Percentiles rank a stretch among this genome's conserved stretches.
These are phyloP conservation scores for Blepharisma undulans DNA, from an alignment of 169 alveolate species.

Conservation along the genomic window DNA sequence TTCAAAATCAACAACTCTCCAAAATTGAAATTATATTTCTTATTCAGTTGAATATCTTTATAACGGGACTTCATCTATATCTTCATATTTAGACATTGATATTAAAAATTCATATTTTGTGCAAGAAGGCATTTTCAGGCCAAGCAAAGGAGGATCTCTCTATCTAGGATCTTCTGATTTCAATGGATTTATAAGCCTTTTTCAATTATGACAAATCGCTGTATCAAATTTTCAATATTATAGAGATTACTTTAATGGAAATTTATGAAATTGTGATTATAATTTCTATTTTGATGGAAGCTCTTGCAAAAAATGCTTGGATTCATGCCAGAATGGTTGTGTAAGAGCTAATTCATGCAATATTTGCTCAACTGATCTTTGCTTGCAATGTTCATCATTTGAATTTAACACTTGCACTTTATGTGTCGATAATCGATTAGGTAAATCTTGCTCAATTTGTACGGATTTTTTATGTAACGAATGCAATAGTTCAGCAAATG, in stretches of 20 bases:
- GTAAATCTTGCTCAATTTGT: background rate
- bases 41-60: background rate
- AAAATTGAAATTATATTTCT: background rate
- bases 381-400: background rate
- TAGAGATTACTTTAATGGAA: too few relatives aligned
- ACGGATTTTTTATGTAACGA: background rate
- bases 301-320: background rate
- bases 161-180: too few relatives aligned
- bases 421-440: background rate
- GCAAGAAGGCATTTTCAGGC: too few relatives aligned
- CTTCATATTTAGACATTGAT: too few relatives aligned
- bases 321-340: background rate
- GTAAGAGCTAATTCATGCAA: background rate
- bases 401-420: background rate
- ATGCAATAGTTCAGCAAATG: background rate
- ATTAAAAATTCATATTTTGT: too few relatives aligned
- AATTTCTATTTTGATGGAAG: background rate
- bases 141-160: too few relatives aligned
- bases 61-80: background rate
- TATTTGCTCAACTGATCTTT: background rate
- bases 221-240: too few relatives aligned
- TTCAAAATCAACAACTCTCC: background rate
- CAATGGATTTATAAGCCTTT: too few relatives aligned
- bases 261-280: background rate
- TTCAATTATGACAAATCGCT: too few relatives aligned